Evolutionary conservation across 257 asterid genomes (phyloP), one percentile per base, ranked within the genome.

Genomic region (Solanum tarijense): DNA sequence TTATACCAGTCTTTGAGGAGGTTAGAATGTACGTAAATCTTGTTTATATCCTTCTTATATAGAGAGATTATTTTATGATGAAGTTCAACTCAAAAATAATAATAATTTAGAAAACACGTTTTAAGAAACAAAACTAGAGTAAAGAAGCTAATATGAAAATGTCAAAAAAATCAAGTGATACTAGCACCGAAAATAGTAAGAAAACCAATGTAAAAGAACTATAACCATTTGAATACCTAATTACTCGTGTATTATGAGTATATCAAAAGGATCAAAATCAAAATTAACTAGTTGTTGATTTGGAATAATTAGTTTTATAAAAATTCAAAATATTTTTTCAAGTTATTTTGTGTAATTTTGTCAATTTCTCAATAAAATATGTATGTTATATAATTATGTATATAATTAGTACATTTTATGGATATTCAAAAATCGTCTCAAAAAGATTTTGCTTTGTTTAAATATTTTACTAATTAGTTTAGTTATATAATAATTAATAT

Each of bases 1-100:
- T n/a, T 10, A n/a, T 9, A 62, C 0, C 13, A 4, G 7, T n/a
- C 0, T 9, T 4, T 62, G 6, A 0, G 1, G 3, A n/a, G 7
- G 3, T n/a, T 62, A n/a, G 5, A 23, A 62, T 62, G 0, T 2
- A 10, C 5, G 14, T 3, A 23, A 23, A n/a, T 3, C 0, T 23
- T 23, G 0, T 62, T 0, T 9, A 23, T 62, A n/a, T 5, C 13
- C 27, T 21, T 21, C 23, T 9, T n/a, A 5, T 10, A 23, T n/a
- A 4, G 14, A 62, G 14, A 62, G 7, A 9, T 23, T 62, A 4
- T 62, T 62, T 21, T 55, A 62, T 23, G 14, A 7, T 62, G 4
- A n/a, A 62, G 6, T 1, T 62, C 69, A 21, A 60, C 6, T 23
- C 29, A 5, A 55, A 18, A 55, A 55, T 48, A 48, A 48, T 48